Percentiles rank a stretch among this genome's conserved stretches.
Conservation (phyloP, 768 basidiomycete species). For the Lactifluus volemus region DNA sequence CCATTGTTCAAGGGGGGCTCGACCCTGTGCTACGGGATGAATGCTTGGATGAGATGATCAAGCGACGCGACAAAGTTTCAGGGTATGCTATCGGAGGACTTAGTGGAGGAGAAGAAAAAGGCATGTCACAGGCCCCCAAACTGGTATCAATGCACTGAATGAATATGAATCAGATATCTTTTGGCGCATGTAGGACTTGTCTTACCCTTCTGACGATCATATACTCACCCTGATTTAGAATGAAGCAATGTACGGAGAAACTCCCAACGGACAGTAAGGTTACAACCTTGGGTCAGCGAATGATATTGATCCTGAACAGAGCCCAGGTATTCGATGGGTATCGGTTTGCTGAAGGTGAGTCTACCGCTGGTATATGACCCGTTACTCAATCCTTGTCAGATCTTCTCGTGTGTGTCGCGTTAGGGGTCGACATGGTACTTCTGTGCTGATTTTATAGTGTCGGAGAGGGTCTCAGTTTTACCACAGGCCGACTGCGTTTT, state of each 20-base stretch:
- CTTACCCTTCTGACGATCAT: constrained; percentile 9
- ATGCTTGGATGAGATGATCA: constrained; percentile 77
- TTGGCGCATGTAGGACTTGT: constrained; percentile 63
- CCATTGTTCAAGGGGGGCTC: constrained; percentile 86
- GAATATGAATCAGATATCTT: constrained; percentile 48
- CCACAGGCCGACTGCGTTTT: constrained; percentile 85
- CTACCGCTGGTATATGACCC: background rate
- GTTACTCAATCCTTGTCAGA: constrained; percentile 35
- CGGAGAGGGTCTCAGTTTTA: background rate
- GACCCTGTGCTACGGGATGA: constrained; percentile 59
- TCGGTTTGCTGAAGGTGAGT: constrained; percentile 80
- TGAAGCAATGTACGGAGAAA: constrained; percentile 72
- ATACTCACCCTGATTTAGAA: constrained; percentile 35
- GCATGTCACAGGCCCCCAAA: constrained; percentile 28
- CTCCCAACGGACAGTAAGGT: constrained; percentile 68
- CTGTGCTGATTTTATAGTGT: background rate
- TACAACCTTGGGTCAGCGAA: background rate
- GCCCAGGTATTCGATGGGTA: constrained; percentile 87
- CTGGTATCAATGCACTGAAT: background rate
- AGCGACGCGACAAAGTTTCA: constrained; percentile 65
- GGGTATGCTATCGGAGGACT: constrained; percentile 89
- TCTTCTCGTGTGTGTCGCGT: constrained; percentile 79
- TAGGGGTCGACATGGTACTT: constrained; percentile 87
- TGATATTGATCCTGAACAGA: constrained; percentile 34
- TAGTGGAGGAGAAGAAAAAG: constrained; percentile 89